Conservation (phyloP, 1,284 basidiomycete genomes). For the Tilletiaria anomala region DNA sequence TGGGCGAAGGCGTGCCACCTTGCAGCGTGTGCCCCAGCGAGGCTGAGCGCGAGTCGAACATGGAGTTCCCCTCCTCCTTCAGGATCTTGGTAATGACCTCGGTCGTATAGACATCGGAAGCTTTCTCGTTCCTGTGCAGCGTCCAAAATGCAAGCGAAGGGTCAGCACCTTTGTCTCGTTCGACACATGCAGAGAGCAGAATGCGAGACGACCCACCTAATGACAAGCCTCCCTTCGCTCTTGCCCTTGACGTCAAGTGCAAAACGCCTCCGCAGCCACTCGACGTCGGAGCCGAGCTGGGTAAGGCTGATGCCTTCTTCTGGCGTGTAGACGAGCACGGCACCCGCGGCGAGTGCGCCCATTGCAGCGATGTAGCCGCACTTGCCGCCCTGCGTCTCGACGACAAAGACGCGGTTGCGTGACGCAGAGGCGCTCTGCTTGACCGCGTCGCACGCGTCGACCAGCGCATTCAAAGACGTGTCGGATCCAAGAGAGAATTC, state of each 20-base stretch:
- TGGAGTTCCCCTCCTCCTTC: slow-evolving; percentile 71
- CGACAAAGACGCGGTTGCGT: slow-evolving; percentile 86
- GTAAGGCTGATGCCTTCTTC: slow-evolving; percentile 76
- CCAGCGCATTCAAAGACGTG: slow-evolving; percentile 90
- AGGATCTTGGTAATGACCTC: slow-evolving; percentile 85
- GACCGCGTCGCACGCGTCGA: slow-evolving; percentile 92
- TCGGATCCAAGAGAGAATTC: slow-evolving; percentile 90
- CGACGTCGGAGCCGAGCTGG: slow-evolving; percentile 66
- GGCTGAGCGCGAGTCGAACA: slow-evolving; percentile 90
- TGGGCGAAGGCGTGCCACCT: slow-evolving; percentile 81
- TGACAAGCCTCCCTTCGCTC: slow-evolving; percentile 79
- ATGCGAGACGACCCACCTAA: no score
- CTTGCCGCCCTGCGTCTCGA: slow-evolving; percentile 93
- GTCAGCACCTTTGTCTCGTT: no score
- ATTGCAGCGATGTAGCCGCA: slow-evolving; percentile 90
- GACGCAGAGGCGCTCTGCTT: slow-evolving; percentile 94
- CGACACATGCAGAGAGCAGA: no score
- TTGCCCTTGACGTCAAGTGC: slow-evolving; percentile 71
- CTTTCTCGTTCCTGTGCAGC: slow-evolving; percentile 56
- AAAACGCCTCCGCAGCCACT: slow-evolving; percentile 76
- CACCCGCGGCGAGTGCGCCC: slow-evolving; percentile 86
- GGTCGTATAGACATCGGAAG: slow-evolving; percentile 79
- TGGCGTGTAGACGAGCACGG: slow-evolving; percentile 82
- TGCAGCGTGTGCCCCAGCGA: slow-evolving; percentile 91
- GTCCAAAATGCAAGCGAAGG: no score